Percentiles rank a stretch among this genome's conserved stretches.
These are phyloP conservation scores for Suillus weaverae DNA, from an alignment of 768 basidiomycete species.

Conservation along the genomic window DNA sequence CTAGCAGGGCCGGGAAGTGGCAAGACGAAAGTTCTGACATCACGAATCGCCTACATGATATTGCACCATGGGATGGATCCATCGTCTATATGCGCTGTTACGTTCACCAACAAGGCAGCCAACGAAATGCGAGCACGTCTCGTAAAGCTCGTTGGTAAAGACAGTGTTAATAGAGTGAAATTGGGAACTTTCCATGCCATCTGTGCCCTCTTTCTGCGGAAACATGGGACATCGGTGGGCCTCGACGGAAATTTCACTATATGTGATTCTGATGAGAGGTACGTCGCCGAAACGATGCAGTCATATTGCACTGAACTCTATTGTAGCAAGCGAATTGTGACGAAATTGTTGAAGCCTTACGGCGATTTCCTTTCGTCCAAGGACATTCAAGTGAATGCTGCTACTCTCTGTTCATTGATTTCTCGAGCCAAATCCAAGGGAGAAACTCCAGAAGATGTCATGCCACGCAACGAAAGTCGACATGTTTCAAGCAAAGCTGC, in stretches of 20 bases:
- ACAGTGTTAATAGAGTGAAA: conserved; percentile 50
- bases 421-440: conserved; percentile 72
- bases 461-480: conserved; percentile 14
- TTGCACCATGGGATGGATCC: conserved; percentile 50
- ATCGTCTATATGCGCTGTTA: conserved; percentile 72
- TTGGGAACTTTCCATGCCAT: conserved; percentile 82
- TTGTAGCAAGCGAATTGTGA: conserved; percentile 66
- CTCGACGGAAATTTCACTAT: conserved; percentile 77
- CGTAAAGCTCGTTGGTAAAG: conserved; percentile 62
- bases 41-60: conserved; percentile 68
- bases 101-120: conserved; percentile 89
- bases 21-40: conserved; percentile 70
- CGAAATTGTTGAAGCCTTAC: conserved; percentile 56
- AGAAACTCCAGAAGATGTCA: conserved; percentile 49
- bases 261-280: conserved; percentile 82
- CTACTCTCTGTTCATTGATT: conserved; percentile 56
- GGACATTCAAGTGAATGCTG: conserved; percentile 55
- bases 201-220: conserved; percentile 71
- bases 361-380: conserved; percentile 45
- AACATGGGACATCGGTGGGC: conserved; percentile 56
- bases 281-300: not conserved
- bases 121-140: conserved; percentile 82
- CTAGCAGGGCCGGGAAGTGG: conserved; percentile 82
- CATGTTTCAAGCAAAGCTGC: conserved; percentile 8
- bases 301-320: conserved; percentile 6